Evolutionary conservation across 106 monocot species (phyloP), one percentile per base, ranked within the genome.

Genomic region (Apostasia ramifera): DNA sequence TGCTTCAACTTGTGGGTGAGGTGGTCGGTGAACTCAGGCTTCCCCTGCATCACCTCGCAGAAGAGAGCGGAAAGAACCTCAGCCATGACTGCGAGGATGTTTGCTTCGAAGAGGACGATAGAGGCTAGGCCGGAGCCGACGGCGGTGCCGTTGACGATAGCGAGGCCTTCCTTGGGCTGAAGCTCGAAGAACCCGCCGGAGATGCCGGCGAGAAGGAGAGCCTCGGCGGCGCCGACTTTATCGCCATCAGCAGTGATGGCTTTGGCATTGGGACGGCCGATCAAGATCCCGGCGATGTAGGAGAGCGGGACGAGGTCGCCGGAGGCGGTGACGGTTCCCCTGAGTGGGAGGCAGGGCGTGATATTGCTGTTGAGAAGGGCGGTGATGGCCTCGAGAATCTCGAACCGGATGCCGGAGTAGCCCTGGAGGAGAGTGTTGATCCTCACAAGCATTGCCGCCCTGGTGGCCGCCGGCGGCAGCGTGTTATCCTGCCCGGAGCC

Each of bases 331-430:
- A 97, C 90, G 40, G 89, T 97, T 9, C 95, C 95, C 2, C 92
- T 77, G 60, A 97, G 81, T 1, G 95, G 95, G 59, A 97, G 84
- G 79, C 83, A 80, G 7, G 91, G 95, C 52, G 92, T 92, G 70
- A 95, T 59, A 44, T 72, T 59, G 53, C 56, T 49, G 74, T 95
- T 95, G 12, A 95, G 84, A 11, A 95, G 73, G 66, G 64, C 59
- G 4, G 88, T 77, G 39, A 95, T 84, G 48, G 95, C 76, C 57
- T 91, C 91, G 42, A 95, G 81, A 76, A 95, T 91, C 84, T 95
- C 95, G 63, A 91, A 95, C 3, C 95, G 85, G 74, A 95, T 95
- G 41, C 92, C 95, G 11, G 95, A 95, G 92, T 95, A 95, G 43
- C 95, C 95, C 66, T 95, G 95, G 13, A 95, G 72, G 54, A 91